Percentiles rank a stretch among this genome's conserved stretches.
These are phyloP conservation scores for Vitis rotundifolia DNA, from an alignment of 164 flowering plant genomes.

Conservation along the genomic window DNA sequence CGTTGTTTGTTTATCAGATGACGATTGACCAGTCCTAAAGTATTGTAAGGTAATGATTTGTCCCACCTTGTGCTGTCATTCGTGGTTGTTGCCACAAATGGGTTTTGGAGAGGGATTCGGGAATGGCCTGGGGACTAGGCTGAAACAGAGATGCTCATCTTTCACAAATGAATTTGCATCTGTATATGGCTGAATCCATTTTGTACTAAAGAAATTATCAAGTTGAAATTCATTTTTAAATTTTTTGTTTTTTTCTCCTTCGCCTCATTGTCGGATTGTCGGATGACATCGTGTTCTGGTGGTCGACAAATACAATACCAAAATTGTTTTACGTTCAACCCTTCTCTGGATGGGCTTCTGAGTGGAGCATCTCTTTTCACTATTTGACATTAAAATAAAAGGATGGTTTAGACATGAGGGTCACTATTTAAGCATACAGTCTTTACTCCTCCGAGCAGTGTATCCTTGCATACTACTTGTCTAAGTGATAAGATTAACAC, in stretches of 20 bases:
- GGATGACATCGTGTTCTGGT: neutral
- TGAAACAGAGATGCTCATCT: neutral
- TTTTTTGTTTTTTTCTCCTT: neutral
- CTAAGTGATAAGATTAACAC: no score
- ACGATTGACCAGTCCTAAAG: constrained; percentile 35
- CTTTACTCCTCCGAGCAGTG: no score
- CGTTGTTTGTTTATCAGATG: constrained; percentile 63
- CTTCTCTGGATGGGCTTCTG: neutral
- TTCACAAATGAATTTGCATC: neutral
- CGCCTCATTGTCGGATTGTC: neutral
- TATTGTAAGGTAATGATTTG: neutral
- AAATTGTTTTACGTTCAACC: neutral
- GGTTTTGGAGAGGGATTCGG: neutral
- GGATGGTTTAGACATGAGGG: no score
- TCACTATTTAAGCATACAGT: no score
- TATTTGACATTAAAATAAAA: no score
- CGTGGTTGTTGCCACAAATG: neutral
- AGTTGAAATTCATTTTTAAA: neutral
- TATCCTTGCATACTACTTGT: no score
- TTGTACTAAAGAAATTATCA: neutral
- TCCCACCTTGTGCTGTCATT: neutral
- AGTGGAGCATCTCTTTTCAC: no score
- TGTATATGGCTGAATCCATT: neutral
- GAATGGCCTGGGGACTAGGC: neutral
- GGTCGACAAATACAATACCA: no score